A percentile compares a stretch with the other conserved stretches of the same genome.
These are phyloP conservation scores for Suhomyces bribrorum DNA, from an alignment of 1,139 yeast species.

Conservation along the genomic window DNA sequence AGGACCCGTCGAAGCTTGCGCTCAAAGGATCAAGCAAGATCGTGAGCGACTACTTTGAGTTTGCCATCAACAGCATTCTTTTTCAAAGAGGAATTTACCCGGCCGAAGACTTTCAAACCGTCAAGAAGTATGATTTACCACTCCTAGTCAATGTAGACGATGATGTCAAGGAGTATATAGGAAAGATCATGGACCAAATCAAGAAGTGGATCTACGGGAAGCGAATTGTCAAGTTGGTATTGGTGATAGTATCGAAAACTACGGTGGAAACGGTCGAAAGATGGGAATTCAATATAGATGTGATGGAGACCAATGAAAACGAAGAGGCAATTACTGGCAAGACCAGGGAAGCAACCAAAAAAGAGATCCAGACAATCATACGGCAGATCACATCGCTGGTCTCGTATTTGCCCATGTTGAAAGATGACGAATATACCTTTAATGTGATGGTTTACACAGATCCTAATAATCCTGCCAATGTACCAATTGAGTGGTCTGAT, in stretches of 20 bases:
- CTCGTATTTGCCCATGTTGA: slow-evolving; percentile 76
- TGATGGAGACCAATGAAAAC: slow-evolving; percentile 20
- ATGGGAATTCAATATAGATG: slow-evolving; percentile 79
- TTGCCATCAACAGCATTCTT: slow-evolving; percentile 74
- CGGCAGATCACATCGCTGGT: slow-evolving; percentile 90
- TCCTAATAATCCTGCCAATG: slow-evolving; percentile 57
- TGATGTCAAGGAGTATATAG: slow-evolving; percentile 71
- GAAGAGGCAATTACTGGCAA: slow-evolving; percentile 22
- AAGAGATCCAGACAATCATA: slow-evolving; percentile 80
- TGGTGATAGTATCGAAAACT: slow-evolving; percentile 69
- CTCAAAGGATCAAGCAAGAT: slow-evolving; percentile 76
- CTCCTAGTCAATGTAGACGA: slow-evolving; percentile 73
- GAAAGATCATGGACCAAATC: slow-evolving; percentile 69
- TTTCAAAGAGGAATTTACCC: slow-evolving; percentile 93
- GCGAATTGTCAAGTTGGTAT: slow-evolving; percentile 65
- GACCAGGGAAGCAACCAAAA: slow-evolving; percentile 56
- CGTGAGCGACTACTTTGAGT: slow-evolving; percentile 84
- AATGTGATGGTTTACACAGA: slow-evolving; percentile 86
- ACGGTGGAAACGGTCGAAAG: slow-evolving; percentile 72
- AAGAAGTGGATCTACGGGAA: slow-evolving; percentile 81
- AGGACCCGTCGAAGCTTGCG: slow-evolving; percentile 49
- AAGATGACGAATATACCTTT: slow-evolving; percentile 71
- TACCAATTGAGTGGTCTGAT: slow-evolving; percentile 88
- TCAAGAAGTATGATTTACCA: slow-evolving; percentile 78
- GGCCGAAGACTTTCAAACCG: slow-evolving; percentile 78